Evolutionary conservation across 345 rosid genomes (phyloP).

Genomic region (Draba incana): DNA sequence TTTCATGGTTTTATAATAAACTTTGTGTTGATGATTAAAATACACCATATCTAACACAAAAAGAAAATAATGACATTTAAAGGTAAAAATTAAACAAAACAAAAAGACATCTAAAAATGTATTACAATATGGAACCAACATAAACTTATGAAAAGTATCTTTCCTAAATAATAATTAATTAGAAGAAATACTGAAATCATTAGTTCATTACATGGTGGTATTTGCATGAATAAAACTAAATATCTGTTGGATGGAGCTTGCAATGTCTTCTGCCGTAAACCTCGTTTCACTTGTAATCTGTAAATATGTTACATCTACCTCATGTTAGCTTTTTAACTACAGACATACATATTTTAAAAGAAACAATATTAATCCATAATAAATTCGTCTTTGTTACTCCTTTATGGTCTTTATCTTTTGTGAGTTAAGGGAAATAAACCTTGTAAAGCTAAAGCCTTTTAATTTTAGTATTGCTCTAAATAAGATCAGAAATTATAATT

Average conservation of each 20-base stretch:
- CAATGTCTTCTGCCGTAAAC: constrained; percentile 86
- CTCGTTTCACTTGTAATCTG: constrained; percentile 75
- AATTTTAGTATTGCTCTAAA: neutral
- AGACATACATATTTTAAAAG: constrained; percentile 13
- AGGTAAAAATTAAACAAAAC: constrained; percentile 9
- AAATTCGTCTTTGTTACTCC: constrained; percentile 3
- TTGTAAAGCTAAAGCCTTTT: neutral
- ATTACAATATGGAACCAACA: constrained; percentile 27
- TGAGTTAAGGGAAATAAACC: neutral
- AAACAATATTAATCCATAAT: constrained; percentile 16
- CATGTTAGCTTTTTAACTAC: constrained; percentile 18
- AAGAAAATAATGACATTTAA: constrained; percentile 13
- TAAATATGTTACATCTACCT: constrained; percentile 13
- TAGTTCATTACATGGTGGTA: constrained; percentile 67
- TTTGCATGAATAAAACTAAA: constrained; percentile 89
- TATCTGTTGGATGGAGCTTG: constrained; percentile 84
- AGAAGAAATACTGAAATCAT: constrained; percentile 7
- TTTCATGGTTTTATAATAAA: no score
- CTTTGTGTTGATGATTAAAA: constrained; percentile 26
- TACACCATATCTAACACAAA: neutral
- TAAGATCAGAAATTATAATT: neutral
- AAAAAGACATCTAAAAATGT: constrained; percentile 15
- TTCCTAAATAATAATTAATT: neutral
- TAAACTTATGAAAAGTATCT: constrained; percentile 22
- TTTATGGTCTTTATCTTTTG: constrained; percentile 9